Evolutionary conservation across 2,329 filamentous ascomycete genomes (phyloP), one percentile per base, ranked within the genome.

Genomic region (Alternaria postmessia): DNA sequence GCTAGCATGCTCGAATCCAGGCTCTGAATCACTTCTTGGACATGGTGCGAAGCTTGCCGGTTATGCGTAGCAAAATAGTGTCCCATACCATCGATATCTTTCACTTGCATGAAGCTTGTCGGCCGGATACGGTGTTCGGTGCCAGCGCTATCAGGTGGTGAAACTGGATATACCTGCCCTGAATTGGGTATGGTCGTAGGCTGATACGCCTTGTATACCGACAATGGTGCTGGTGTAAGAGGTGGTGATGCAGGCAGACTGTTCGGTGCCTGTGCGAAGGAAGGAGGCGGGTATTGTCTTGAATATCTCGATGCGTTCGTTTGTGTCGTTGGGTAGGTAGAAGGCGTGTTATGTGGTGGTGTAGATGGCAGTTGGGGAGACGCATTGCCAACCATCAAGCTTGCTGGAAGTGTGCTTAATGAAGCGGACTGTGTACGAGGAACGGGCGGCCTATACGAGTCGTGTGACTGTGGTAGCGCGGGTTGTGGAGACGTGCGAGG

Each of bases 201-300:
- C 1, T 65, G 62, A 42, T 74, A 73, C 9, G 71, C 71, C 53
- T 68, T 69, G 52, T 73, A 73, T 7, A 51, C 24, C 3, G 66
- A 51, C 4, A 53, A 9, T 1, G 59, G 52, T 12, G 56, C 58
- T 5, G 60, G 54, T 7, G 49, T 62, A 9, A 59, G 55, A 8
- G 60, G 59, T 3, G 66, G 60, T 5, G 44, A 58, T 28, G 41
- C 49, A 4, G 42, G 48, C 7, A n/a, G 34, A 6, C n/a, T 61
- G 36, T 36, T 61, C 3, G 43, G 44, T 24, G n/a, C 12, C 9
- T 55, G 57, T 18, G 34, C 41, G 12, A 59, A 61, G 2, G 44
- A 41, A 7, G 60, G 59, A 8, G 54, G 59, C 6, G 60, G 61
- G 18, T 67, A 65, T 22, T 67, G 64, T 5, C 51, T 51, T n/a